Conservation (phyloP, 139 green algal species). For the Ettlia oleoabundans region DNA sequence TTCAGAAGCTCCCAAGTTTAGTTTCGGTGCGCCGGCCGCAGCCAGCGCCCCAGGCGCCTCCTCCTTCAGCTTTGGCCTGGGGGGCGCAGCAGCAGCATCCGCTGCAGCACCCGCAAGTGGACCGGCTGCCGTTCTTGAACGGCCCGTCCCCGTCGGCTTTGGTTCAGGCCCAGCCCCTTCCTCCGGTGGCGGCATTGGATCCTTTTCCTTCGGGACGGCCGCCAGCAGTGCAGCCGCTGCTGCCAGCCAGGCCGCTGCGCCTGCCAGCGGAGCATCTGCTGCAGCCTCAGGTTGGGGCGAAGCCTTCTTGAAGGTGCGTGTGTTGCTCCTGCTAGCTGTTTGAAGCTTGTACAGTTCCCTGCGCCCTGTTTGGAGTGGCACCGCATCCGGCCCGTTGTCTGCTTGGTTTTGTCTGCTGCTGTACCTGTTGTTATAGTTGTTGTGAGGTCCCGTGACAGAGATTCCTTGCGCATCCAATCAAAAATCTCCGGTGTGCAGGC, state of each 20-base stretch:
- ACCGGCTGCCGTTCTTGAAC: too few species aligned
- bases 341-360: too few species aligned
- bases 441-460: neutral
- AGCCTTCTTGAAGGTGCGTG: slow-evolving; percentile 31
- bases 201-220: neutral
- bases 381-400: too few species aligned
- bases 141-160: neutral
- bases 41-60: neutral
- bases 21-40: neutral
- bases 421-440: neutral
- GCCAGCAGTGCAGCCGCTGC: neutral
- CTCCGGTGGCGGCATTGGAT: neutral
- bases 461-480: neutral
- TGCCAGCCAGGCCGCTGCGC: neutral
- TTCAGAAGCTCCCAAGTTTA: slow-evolving; percentile 13
- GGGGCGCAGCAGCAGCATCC: neutral
- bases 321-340: neutral
- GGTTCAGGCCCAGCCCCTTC: neutral
- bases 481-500: neutral
- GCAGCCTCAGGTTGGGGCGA: slow-evolving; percentile 35
- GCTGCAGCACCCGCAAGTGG: neutral
- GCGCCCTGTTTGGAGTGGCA: too few species aligned
- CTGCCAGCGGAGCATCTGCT: neutral
- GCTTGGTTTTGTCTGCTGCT: too few species aligned
- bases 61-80: neutral